A percentile compares a stretch with the other conserved stretches of the same genome.
Conservation (phyloP, 495 filamentous ascomycete genomes). For the Penicillium desertorum region DNA sequence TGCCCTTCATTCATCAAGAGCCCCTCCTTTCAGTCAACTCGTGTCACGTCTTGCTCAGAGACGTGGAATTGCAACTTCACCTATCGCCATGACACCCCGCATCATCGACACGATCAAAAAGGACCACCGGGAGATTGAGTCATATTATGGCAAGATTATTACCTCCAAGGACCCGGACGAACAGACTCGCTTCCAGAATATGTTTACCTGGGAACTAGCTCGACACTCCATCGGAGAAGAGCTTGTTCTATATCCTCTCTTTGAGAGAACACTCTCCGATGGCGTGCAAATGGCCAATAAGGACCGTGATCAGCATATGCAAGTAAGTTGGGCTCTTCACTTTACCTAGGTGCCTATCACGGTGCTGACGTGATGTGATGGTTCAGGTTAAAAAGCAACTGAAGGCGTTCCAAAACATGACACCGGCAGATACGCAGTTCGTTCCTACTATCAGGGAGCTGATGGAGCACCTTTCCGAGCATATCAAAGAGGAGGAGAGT, state of each 20-base stretch:
- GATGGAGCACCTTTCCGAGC: slow-evolving; percentile 50
- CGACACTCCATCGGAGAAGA: slow-evolving; percentile 63
- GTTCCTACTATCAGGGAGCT: slow-evolving; percentile 51
- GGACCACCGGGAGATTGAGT: slow-evolving; percentile 61
- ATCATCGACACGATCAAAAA: slow-evolving; percentile 42
- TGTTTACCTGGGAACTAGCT: slow-evolving; percentile 67
- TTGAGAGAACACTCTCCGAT: slow-evolving; percentile 57
- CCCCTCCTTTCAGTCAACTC: not conserved
- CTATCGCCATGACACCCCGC: not conserved
- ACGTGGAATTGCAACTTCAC: not conserved
- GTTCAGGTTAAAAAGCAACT: slow-evolving; percentile 61
- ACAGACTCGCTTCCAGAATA: slow-evolving; percentile 57
- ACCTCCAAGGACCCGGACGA: slow-evolving; percentile 45
- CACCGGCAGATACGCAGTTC: slow-evolving; percentile 48
- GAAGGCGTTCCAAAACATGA: slow-evolving; percentile 59
- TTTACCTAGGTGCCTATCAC: not conserved
- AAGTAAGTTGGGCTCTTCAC: slow-evolving; percentile 30
- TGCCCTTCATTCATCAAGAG: not conserved
- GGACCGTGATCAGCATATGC: slow-evolving; percentile 59
- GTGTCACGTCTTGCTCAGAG: not conserved
- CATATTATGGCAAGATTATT: slow-evolving; percentile 56
- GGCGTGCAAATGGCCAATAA: slow-evolving; percentile 56
- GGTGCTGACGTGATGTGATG: not conserved
- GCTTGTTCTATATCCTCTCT: slow-evolving; percentile 63
- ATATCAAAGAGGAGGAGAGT: slow-evolving; percentile 62